These are phyloP conservation scores for Persicaria tinctoria DNA, from an alignment of 148 eudicot genomes.

Conservation along the genomic window DNA sequence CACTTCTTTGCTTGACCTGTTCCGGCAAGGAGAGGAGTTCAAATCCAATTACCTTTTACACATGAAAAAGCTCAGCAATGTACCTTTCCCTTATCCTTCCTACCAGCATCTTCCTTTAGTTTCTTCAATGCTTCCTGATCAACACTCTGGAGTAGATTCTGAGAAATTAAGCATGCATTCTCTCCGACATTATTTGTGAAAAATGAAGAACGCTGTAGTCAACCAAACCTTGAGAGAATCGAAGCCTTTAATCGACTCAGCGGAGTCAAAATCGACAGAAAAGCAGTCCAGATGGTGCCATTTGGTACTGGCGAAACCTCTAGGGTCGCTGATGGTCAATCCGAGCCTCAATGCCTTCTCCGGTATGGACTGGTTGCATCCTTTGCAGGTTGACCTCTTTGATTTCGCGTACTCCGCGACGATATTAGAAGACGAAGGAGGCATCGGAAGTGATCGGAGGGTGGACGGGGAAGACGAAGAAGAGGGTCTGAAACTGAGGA, in stretches of 20 bases:
- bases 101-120: slow-evolving; percentile 19
- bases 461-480: background rate
- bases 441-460: slow-evolving; percentile 7
- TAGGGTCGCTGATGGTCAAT: slow-evolving; percentile 35
- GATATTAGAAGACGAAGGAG: slow-evolving; percentile 25
- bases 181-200: background rate
- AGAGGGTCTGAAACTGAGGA: background rate
- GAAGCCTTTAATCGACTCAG: slow-evolving; percentile 48
- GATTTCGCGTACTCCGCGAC: slow-evolving; percentile 82
- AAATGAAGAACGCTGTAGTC: background rate
- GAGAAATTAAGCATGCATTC: background rate
- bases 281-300: slow-evolving; percentile 78
- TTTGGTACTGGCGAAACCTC: slow-evolving; percentile 52
- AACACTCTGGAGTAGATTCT: slow-evolving; percentile 25
- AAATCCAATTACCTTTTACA: background rate
- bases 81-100: slow-evolving; percentile 22
- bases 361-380: slow-evolving; percentile 41
- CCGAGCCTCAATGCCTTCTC: slow-evolving; percentile 49
- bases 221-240: slow-evolving; percentile 50
- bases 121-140: slow-evolving; percentile 56
- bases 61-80: background rate
- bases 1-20: slow-evolving; percentile 22
- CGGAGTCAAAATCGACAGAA: slow-evolving; percentile 20
- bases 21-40: background rate
- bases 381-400: slow-evolving; percentile 59